Base-by-base conservation (phyloP, 2,329 filamentous ascomycete species). In the Dothistroma pini region DNA sequence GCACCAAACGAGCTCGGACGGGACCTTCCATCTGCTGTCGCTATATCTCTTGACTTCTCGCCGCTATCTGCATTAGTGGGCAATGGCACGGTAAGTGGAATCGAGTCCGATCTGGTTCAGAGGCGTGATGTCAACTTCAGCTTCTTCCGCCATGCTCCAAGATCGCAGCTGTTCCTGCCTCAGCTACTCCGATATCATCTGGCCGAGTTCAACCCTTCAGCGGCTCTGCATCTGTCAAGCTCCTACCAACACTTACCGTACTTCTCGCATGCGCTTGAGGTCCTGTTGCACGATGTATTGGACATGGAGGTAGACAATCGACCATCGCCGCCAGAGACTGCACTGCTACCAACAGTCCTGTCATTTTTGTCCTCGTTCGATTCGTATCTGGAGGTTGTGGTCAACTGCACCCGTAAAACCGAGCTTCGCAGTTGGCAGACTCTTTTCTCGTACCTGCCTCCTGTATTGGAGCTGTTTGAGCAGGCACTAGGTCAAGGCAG, bases 351-450 rank as follows among this genome's bases (percentile, higher is more conserved):
- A 10, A 78, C 76, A 44, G 78, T 83, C 1, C 72, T 84, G n/a
- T 81, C 79, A 0, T 84, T 84, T 66, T 73, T 84, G 19, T 81
- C 79, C 8, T 79, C 78, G 1, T 83, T 83, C 68, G 88, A 87
- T 59, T 86, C 91, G 60, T 99, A 97, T 71, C 86, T 97, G 16
- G 93, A 97, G 70, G 95, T 97, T 60, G 88, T 99, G 25, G 89
- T 99, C 21, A 95, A 96, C 76, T 99, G 95, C 77, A 97, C 95
- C 1, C 89, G 95, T 58, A 99, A 99, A 77, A 99, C 95, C 0
- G 95, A 99, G 73, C 87, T 96, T 8, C 87, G 93, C 44, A 96
- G 91, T 59, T 99, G 95, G 95, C 87, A 89, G 62, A 97, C 95
- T 0, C 81, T 99, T 0, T 99, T 99, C 75, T 86, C 88, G 4